A percentile compares a stretch with the other conserved stretches of the same genome.
Conservation (phyloP, 2,329 filamentous ascomycete species). For the Penicillium glabrum region DNA sequence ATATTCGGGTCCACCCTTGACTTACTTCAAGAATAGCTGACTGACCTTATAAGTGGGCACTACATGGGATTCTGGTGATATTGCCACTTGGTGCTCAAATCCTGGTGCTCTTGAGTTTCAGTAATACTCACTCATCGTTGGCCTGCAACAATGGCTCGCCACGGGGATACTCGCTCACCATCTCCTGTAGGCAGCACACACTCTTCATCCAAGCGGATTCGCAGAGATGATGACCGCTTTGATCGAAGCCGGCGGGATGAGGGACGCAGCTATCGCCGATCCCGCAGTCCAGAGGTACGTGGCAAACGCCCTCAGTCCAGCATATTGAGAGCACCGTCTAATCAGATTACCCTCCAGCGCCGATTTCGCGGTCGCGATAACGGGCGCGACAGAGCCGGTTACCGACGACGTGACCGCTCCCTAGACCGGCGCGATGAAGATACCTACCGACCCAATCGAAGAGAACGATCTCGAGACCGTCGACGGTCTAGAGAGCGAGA, state of each 20-base stretch:
- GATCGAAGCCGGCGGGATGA: conserved; percentile 55
- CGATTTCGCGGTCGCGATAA: conserved; percentile 51
- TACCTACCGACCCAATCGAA: conserved; percentile 60
- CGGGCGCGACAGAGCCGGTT: conserved; percentile 58
- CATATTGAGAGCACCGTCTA: background rate
- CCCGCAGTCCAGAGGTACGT: conserved; percentile 51
- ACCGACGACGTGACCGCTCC: conserved; percentile 69
- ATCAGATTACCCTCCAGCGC: conserved; percentile 43
- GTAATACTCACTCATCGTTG: conserved; percentile 53
- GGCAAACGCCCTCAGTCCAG: background rate
- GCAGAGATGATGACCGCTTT: conserved; percentile 55
- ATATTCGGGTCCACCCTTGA: background rate
- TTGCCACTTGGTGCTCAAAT: conserved; percentile 2
- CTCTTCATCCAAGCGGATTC: conserved; percentile 66
- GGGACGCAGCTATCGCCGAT: conserved; percentile 46
- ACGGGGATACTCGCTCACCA: conserved; percentile 76
- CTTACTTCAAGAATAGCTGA: background rate
- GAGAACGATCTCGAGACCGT: conserved; percentile 65
- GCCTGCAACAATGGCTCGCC: conserved; percentile 60
- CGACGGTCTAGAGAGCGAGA: conserved; percentile 59
- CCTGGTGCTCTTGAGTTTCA: conserved; percentile 33
- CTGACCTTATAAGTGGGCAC: background rate
- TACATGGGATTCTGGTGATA: background rate
- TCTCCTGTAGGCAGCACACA: conserved; percentile 85
- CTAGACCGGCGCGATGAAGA: conserved; percentile 58